A percentile compares a stretch with the other conserved stretches of the same genome.
Conservation (phyloP, 805 yeast species). For the Wickerhamomyces queroliae region DNA sequence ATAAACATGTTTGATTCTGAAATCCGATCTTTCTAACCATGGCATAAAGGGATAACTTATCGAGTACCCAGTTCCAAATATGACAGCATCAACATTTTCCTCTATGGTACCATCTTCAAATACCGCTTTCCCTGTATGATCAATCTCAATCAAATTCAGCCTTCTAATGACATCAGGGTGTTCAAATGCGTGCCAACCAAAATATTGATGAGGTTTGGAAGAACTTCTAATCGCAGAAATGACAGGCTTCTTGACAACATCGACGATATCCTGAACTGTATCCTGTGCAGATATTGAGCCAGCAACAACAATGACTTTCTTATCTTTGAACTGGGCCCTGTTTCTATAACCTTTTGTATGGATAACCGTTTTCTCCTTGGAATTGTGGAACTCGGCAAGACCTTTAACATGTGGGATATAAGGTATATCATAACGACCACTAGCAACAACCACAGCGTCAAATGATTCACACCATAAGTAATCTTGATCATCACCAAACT, state of each 20-base stretch:
- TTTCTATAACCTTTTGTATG: constrained; percentile 30
- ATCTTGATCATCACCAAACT: constrained; percentile 2
- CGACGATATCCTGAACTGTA: constrained; percentile 33
- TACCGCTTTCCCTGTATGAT: constrained; percentile 21
- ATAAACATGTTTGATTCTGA: constrained; percentile 31
- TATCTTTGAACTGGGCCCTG: constrained; percentile 31
- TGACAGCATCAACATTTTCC: constrained; percentile 41
- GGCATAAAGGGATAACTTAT: constrained; percentile 30
- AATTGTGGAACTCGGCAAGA: constrained; percentile 31
- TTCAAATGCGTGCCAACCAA: constrained; percentile 4
- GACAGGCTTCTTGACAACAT: constrained; percentile 37
- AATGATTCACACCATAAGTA: constrained; percentile 36
- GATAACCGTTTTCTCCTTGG: constrained; percentile 29
- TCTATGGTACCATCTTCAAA: constrained; percentile 40
- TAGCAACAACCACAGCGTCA: constrained; percentile 52
- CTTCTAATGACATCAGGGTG: constrained; percentile 1
- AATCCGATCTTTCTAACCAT: constrained; percentile 13
- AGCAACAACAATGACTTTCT: constrained; percentile 38
- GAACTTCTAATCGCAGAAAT: constrained; percentile 31
- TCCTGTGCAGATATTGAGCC: constrained; percentile 37
- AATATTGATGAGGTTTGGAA: constrained; percentile 4
- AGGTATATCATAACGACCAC: constrained; percentile 57
- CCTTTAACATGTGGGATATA: constrained; percentile 45
- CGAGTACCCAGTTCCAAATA: constrained; percentile 67
- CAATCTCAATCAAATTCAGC: not conserved